phyloP scores from a whole-genome alignment of 1,139 yeast genomes.

The Schizosaccharomyces versatilis region DNA sequence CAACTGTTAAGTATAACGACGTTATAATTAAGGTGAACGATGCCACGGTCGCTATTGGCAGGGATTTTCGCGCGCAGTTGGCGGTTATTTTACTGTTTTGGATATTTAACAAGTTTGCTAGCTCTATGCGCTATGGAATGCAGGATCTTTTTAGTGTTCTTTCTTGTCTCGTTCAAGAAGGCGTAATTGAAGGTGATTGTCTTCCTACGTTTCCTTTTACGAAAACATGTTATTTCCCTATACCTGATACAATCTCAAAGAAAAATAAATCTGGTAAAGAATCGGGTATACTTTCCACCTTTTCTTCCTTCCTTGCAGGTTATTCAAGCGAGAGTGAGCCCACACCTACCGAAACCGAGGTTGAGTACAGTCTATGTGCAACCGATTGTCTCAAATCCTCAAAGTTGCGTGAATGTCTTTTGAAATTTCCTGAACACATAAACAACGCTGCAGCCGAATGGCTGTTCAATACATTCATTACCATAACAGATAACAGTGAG shows the following conservation, averaged over 20 bases:
- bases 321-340: conserved; percentile 54
- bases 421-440: conserved; percentile 17
- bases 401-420: conserved; percentile 31
- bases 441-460: too few species aligned
- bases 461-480: too few species aligned
- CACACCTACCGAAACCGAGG: conserved; percentile 82
- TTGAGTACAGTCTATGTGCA: conserved; percentile 64
- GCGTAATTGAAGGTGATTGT: conserved; percentile 52
- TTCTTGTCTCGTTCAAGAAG: conserved; percentile 29
- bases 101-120: conserved; percentile 38
- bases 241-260: conserved; percentile 23
- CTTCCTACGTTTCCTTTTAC: conserved; percentile 36
- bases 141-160: conserved; percentile 16
- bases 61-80: conserved; percentile 77
- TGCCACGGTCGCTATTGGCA: conserved; percentile 61
- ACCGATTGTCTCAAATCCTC: conserved; percentile 61
- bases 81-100: conserved; percentile 71
- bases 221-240: conserved; percentile 32
- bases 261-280: conserved; percentile 20
- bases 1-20: conserved; percentile 24
- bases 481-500: too few species aligned
- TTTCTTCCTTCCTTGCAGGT: conserved; percentile 79
- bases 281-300: conserved; percentile 59
- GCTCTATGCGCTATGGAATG: conserved; percentile 35
- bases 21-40: conserved; percentile 56